Conservation (phyloP, 305 asterid species). For the Fraxinus nigra region DNA sequence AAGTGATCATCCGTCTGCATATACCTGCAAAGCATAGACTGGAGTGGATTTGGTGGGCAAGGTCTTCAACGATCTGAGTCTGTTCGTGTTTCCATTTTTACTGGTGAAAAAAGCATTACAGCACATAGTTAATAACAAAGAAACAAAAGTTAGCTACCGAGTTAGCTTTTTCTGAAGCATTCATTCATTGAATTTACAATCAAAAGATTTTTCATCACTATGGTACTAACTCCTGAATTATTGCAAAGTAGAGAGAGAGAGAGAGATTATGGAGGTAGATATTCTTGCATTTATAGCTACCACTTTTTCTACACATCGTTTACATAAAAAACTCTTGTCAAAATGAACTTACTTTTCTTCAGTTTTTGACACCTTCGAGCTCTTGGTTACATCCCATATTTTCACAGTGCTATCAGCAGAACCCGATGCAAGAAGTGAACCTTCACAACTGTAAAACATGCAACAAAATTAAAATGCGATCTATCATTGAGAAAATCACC, state of each 20-base stretch:
- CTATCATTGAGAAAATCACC: not conserved
- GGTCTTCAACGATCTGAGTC: slow-evolving; percentile 82
- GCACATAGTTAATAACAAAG: not conserved
- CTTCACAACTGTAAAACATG: slow-evolving; percentile 71
- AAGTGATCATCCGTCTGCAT: not conserved
- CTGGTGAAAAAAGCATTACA: slow-evolving; percentile 27
- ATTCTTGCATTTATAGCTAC: not conserved
- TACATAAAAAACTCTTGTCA: not conserved
- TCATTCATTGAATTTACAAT: not conserved
- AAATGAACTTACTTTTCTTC: slow-evolving; percentile 68
- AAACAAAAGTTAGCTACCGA: not conserved
- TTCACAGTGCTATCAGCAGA: slow-evolving; percentile 97
- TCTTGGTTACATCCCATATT: slow-evolving; percentile 87
- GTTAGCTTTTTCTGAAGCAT: not conserved
- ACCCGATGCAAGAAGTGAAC: slow-evolving; percentile 95
- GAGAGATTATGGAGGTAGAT: not conserved
- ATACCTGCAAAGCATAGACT: slow-evolving; percentile 80
- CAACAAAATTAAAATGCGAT: slow-evolving; percentile 1
- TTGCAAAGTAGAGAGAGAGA: not conserved
- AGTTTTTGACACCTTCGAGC: slow-evolving; percentile 58
- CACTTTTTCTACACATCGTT: not conserved
- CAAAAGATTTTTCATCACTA: not conserved
- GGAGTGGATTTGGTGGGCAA: slow-evolving; percentile 87
- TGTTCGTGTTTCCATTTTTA: slow-evolving; percentile 58
- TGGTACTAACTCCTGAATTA: not conserved